Evolutionary conservation across 768 basidiomycete species (phyloP), one percentile per base, ranked within the genome.

Genomic region (Lenzites betulinus): DNA sequence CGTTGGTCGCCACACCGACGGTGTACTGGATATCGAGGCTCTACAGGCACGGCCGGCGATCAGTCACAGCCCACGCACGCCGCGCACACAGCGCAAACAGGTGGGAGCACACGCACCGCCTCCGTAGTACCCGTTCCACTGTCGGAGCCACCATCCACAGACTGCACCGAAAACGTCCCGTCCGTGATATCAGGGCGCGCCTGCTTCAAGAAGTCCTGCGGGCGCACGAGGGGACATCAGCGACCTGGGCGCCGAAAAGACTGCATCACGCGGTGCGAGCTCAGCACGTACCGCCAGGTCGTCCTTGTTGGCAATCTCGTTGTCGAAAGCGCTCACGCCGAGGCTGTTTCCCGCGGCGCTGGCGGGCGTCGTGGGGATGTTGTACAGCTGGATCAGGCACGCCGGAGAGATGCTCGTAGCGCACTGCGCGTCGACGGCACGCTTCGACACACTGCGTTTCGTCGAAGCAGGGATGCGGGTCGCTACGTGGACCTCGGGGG

Each of bases 11-110:
- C 43, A 76, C 48, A 16, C 75, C 75, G 42, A 76, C 64, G 11
- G 75, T 76, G 59, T 74, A 75, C 52, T 77, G 73, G 44, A 70
- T 74, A 60, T 77, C 76, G 25, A 77, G 67, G 62, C 74, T 70
- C 72, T 73, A 51, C 30, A 6, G 28, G 7, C 30, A 15, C 20
- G 22, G 15, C n/a, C 43, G 16, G 88, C 87, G 86, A n/a, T n/a
- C n/a, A n/a, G n/a, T n/a, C n/a, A n/a, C n/a, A n/a, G n/a, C n/a
- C n/a, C n/a, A n/a, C n/a, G n/a, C n/a, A n/a, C n/a, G n/a, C n/a
- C n/a, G n/a, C n/a, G n/a, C n/a, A n/a, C n/a, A n/a, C n/a, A n/a
- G n/a, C n/a, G n/a, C n/a, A n/a, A n/a, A n/a, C n/a, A n/a, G n/a
- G n/a, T n/a, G n/a, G n/a, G n/a, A n/a, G n/a, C n/a, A n/a, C n/a